Base-by-base conservation (phyloP, 495 filamentous ascomycete species). In the Podospora anserina region DNA sequence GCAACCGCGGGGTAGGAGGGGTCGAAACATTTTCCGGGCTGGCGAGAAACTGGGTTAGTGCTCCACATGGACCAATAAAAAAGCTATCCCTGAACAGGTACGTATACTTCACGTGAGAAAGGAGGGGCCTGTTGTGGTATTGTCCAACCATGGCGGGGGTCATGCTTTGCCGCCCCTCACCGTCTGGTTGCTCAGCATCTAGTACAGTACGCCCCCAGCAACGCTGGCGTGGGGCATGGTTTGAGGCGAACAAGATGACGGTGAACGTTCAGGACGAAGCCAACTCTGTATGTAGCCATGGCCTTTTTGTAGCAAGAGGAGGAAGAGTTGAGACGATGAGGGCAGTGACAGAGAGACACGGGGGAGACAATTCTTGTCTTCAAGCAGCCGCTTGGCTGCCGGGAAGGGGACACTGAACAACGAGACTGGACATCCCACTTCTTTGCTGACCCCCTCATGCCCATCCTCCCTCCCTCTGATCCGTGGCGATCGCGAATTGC, bases 1-100 rank as follows among this genome's bases (percentile, higher is more conserved):
- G 78, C 77, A 73, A 79, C 77, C 79, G 78, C 80, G 80, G 76
- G 80, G 79, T 78, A 78, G 75, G 81, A 85, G 77, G 73, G 77
- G 75, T 72, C 70, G 71, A 74, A 81, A 78, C 72, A 78, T 75
- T 76, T 75, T 77, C 68, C 69, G 68, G 58, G 71, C 69, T 78
- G 70, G 32, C 65, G 63, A 72, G 67, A 63, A 69, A 69, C 39
- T 63, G 69, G 71, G 72, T 76, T 76, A 78, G 72, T 65, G 68
- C 64, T 56, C 54, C 44, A 20, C 4, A 5, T 23, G 15, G 59
- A 67, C 76, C 75, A 79, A 78, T 75, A 64, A 76, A 27, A 18
- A 15, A 66, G 11, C 55, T 2, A 26, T 58, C n/a, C n/a, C 55
- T 58, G 55, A 65, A 34, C 32, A 59, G 66, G 69, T 64, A 70